These are phyloP conservation scores for Amphibolis antarctica DNA, from an alignment of 106 monocot genomes.

Conservation along the genomic window DNA sequence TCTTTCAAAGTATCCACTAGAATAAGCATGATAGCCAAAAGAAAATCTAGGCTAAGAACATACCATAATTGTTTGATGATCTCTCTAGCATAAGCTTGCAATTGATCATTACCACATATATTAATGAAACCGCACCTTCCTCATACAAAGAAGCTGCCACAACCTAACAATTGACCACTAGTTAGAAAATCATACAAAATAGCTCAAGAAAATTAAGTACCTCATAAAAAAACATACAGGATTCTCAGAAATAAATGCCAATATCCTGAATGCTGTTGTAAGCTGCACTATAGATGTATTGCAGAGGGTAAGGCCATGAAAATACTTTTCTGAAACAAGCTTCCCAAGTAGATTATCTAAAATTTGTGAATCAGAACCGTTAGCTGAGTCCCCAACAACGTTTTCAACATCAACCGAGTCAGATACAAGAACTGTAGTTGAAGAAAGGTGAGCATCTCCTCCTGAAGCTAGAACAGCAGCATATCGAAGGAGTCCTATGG, in stretches of 20 bases:
- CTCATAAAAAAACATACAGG: slow-evolving; percentile 30
- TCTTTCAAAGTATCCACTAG: too few species aligned
- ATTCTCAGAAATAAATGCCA: slow-evolving; percentile 84
- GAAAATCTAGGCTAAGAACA: slow-evolving; percentile 7
- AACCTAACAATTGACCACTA: slow-evolving; percentile 29
- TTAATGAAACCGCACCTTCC: slow-evolving; percentile 77
- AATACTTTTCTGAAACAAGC: slow-evolving; percentile 77
- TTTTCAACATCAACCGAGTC: slow-evolving; percentile 89
- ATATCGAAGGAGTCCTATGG: slow-evolving; percentile 80
- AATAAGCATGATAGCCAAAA: too few species aligned
- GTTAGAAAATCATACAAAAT: not conserved
- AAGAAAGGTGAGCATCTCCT: slow-evolving; percentile 85
- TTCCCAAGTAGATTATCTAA: slow-evolving; percentile 93
- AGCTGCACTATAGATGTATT: slow-evolving; percentile 76
- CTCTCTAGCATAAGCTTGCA: slow-evolving; percentile 90
- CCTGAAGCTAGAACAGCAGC: slow-evolving; percentile 96
- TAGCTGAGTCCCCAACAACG: slow-evolving; percentile 57
- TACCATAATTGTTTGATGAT: slow-evolving; percentile 86
- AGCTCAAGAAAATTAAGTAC: not conserved
- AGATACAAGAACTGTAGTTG: slow-evolving; percentile 69
- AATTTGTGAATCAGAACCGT: slow-evolving; percentile 53
- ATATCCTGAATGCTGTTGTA: slow-evolving; percentile 76
- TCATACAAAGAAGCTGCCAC: slow-evolving; percentile 76
- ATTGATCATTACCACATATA: slow-evolving; percentile 74
- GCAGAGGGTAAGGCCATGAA: slow-evolving; percentile 59